Evolutionary conservation across 2,329 filamentous ascomycete species (phyloP).

Genomic region (Ophioceras dolichostomum): DNA sequence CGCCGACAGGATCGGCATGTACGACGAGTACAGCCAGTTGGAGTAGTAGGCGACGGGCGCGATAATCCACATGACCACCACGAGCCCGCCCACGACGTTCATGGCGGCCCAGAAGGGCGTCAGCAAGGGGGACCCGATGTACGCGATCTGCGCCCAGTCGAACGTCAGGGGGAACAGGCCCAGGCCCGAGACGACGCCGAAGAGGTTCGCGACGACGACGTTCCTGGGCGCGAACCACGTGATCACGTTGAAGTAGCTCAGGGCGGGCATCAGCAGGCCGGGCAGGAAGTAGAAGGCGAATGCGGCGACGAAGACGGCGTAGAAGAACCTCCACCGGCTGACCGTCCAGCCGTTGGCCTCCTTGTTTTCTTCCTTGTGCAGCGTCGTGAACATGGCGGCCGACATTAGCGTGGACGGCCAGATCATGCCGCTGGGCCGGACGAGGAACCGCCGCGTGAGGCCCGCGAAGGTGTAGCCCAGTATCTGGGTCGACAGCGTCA

Average conservation of each 20-base stretch:
- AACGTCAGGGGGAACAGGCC: conserved; percentile 79
- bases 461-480: conserved; percentile 80
- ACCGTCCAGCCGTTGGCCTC: conserved; percentile 73
- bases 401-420: conserved; percentile 81
- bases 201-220: conserved; percentile 76
- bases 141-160: conserved; percentile 83
- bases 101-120: conserved; percentile 81
- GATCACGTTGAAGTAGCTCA: conserved; percentile 81
- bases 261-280: conserved; percentile 66
- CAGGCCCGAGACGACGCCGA: conserved; percentile 74
- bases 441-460: conserved; percentile 66
- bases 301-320: conserved; percentile 55
- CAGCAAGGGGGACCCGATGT: conserved; percentile 73
- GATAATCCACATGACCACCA: conserved; percentile 75
- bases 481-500: conserved; percentile 78
- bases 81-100: conserved; percentile 70
- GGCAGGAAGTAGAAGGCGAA: conserved; percentile 81
- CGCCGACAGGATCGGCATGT: conserved; percentile 76
- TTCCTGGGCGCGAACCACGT: conserved; percentile 84
- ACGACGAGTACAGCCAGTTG: conserved; percentile 69
- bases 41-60: conserved; percentile 71
- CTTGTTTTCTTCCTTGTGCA: conserved; percentile 77
- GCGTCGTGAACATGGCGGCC: conserved; percentile 76
- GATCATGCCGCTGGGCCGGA: conserved; percentile 79
- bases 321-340: conserved; percentile 75